Conservation (phyloP, 2,329 filamentous ascomycete genomes). For the Mollisia scopiformis region DNA sequence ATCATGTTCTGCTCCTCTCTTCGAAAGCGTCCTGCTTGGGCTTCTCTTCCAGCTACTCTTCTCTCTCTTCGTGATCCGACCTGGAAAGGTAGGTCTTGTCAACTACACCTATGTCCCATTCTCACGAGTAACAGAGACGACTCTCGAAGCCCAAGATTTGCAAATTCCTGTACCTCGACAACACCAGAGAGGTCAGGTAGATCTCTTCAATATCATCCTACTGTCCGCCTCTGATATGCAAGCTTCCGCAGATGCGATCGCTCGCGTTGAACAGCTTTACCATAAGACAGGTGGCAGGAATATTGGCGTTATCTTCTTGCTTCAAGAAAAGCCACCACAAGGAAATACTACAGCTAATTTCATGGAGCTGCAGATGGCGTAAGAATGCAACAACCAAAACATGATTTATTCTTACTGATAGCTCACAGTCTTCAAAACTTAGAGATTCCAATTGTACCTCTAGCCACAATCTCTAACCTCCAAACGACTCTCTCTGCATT, state of each 20-base stretch:
- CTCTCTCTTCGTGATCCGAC: conserved; percentile 25
- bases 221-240: conserved; percentile 32
- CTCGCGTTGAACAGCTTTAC: conserved; percentile 36
- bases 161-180: conserved; percentile 27
- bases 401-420: conserved; percentile 20
- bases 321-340: conserved; percentile 25
- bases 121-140: conserved; percentile 25
- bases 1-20: conserved; percentile 37
- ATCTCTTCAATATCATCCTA: conserved; percentile 32
- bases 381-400: background rate
- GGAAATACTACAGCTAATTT: conserved; percentile 29
- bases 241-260: conserved; percentile 14
- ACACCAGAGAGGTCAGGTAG: conserved; percentile 13
- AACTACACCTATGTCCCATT: background rate
- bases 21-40: conserved; percentile 35
- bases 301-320: conserved; percentile 37
- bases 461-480: conserved; percentile 28
- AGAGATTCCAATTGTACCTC: conserved; percentile 35
- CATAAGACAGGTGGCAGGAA: conserved; percentile 34
- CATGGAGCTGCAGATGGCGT: conserved; percentile 37
- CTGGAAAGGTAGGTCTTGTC: conserved; percentile 35
- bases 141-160: conserved; percentile 34
- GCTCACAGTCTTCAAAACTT: conserved; percentile 28
- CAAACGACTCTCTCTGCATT: conserved; percentile 29
- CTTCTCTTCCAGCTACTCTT: conserved; percentile 29